phyloP scores from a whole-genome alignment of 1,284 basidiomycete genomes.

The Cystobasidium slooffiae region DNA sequence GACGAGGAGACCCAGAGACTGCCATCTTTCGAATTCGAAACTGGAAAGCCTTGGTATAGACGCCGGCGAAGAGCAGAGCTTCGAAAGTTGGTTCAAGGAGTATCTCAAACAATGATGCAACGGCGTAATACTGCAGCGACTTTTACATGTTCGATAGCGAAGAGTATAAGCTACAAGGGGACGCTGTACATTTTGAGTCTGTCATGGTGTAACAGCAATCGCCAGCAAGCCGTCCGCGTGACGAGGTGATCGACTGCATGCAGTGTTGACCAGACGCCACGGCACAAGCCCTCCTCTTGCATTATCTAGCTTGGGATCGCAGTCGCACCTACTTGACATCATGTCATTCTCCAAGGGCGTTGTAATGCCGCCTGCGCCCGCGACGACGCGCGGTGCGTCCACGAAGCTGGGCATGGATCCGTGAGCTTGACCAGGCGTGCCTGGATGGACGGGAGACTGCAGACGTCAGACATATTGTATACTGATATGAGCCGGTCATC shows the following conservation, averaged over 20 bases:
- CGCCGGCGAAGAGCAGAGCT: constrained; percentile 36
- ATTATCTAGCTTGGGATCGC: neutral
- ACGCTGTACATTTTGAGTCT: too few relatives aligned
- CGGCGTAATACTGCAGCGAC: too few relatives aligned
- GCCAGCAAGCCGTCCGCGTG: too few relatives aligned
- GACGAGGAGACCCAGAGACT: constrained; percentile 71
- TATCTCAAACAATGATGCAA: constrained; percentile 1
- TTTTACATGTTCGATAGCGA: too few relatives aligned
- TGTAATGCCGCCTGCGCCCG: constrained; percentile 39
- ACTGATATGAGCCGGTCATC: neutral
- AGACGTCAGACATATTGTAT: neutral
- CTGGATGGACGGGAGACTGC: neutral
- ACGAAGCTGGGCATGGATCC: constrained; percentile 42
- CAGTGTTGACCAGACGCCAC: too few relatives aligned
- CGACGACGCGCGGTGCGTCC: constrained; percentile 37
- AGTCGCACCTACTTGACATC: neutral
- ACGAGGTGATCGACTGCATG: too few relatives aligned
- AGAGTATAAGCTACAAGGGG: too few relatives aligned
- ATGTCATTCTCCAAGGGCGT: constrained; percentile 39
- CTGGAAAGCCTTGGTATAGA: constrained; percentile 47
- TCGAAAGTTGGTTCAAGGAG: constrained; percentile 33
- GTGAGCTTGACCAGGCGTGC: neutral
- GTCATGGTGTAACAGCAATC: too few relatives aligned
- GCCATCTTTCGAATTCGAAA: constrained; percentile 61
- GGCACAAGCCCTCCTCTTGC: neutral